phyloP scores from a whole-genome alignment of 371 early-diverging fungal genomes.

The Zopfochytrium polystomum region DNA sequence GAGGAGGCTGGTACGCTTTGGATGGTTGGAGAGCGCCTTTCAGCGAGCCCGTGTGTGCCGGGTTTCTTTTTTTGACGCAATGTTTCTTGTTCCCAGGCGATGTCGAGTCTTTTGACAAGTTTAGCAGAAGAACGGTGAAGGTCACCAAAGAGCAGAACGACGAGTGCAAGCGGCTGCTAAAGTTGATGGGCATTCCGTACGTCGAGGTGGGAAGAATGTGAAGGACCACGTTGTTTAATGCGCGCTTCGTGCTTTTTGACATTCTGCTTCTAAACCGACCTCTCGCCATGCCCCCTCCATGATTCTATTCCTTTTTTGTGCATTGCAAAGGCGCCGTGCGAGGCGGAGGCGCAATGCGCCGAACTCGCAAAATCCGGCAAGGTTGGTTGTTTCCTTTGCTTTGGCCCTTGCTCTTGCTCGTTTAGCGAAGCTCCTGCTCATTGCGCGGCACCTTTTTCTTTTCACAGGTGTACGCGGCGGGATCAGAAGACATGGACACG shows the following conservation, averaged over 20 bases:
- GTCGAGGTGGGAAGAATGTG: slow-evolving; percentile 51
- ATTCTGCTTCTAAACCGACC: too few relatives aligned
- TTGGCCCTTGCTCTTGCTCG: too few relatives aligned
- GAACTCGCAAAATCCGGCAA: slow-evolving; percentile 83
- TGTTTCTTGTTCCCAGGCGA: slow-evolving; percentile 52
- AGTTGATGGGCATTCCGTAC: slow-evolving; percentile 97
- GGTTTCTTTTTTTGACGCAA: too few relatives aligned
- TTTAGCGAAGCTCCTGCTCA: too few relatives aligned
- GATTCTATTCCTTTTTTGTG: slow-evolving; percentile 1
- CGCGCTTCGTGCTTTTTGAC: too few relatives aligned
- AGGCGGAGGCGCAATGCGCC: slow-evolving; percentile 99
- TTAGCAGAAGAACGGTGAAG: slow-evolving; percentile 88
- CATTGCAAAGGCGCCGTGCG: slow-evolving; percentile 82
- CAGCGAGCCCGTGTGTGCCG: not conserved
- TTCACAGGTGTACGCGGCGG: slow-evolving; percentile 85
- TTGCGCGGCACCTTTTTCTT: not conserved
- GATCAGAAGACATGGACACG: slow-evolving; percentile 99
- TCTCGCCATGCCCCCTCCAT: too few relatives aligned
- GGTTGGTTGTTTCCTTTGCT: slow-evolving; percentile 25
- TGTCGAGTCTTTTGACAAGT: slow-evolving; percentile 83
- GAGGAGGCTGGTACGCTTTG: slow-evolving; percentile 34
- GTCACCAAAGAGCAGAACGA: slow-evolving; percentile 94
- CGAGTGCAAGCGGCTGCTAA: slow-evolving; percentile 89
- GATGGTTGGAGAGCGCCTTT: not conserved
- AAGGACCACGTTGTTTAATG: too few relatives aligned